Base-by-base conservation (phyloP, 1,284 basidiomycete genomes). In the Sparassis latifolia region DNA sequence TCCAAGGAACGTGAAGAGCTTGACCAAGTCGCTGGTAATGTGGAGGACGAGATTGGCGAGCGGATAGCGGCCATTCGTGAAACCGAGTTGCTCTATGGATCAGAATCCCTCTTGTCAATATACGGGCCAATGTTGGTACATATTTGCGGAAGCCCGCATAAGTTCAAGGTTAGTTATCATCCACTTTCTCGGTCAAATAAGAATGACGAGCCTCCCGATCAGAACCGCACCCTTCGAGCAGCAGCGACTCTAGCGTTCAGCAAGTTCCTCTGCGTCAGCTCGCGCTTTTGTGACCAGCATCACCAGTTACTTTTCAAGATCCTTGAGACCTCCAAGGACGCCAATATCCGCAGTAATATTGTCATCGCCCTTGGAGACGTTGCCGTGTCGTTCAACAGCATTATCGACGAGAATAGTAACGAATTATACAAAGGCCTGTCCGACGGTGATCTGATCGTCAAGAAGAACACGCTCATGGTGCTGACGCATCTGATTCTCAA, bases 401-500 rank as follows among this genome's bases (percentile, higher is more conserved):
- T 99, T 66, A 86, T 99, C 60, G 96, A 98, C 69, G 94, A 98
- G 74, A 97, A 97, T 74, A 94, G 89, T 66, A 90, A 94, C 61
- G 87, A 94, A 55, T 75, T 99, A 4, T 99, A 98, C 73, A 91
- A 89, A 60, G 96, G 96, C 1, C 78, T 99, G 41, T 85, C 87
- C 6, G 96, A 99, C 67, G 69, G 73, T 27, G 84, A 97, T 64
- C 73, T 92, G 3, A 82, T 89, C 42, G 96, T 99, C 54, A 99
- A 98, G 84, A 98, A 99, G 77, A 97, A 98, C 70, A 97, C 96
- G 42, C 78, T 99, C 45, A 99, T 99, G 96, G 96, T 99, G 44
- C 76, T 99, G 52, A 98, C 96, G 3, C 95, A 99, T 69, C 71
- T 99, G 55, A 99, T 99, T 64, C 71, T 98, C 55, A 98, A 98